Base-by-base conservation (phyloP, 768 basidiomycete genomes). In the Scleroderma bovista region DNA sequence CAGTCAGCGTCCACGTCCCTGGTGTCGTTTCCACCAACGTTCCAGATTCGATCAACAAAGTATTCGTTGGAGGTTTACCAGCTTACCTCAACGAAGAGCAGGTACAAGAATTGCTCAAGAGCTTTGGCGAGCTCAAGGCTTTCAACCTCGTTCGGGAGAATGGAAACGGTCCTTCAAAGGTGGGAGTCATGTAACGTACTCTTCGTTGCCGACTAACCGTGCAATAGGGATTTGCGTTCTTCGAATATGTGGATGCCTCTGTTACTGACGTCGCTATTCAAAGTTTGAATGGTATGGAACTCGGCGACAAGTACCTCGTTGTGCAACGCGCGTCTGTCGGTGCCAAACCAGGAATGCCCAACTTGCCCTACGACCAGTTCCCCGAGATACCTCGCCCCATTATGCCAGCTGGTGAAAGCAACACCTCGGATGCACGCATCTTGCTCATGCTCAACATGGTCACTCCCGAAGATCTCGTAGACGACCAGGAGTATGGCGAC, bases 381-480 rank as follows among this genome's bases (percentile, higher is more conserved):
- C 84, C 86, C 32, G 86, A 86, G 65, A 86, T 92, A 38, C 90
- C 90, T 41, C 79, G 86, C 37, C 90, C 90, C 12, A 91, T 92
- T 64, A 83, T 93, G 80, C 90, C 90, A 49, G 88, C 88, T 8
- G 85, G 85, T 47, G 87, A 88, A 61, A 72, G 71, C 46, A 74
- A 76, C 48, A 72, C 69, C 33, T 57, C 69, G 11, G 80, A 86
- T 47, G 79, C 91, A 23, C 83, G 91, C 33, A 93, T 96, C 62
- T 78, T 99, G 59, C 86, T 98, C 65, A 88, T 99, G 86, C 72
- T 99, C 61, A 99, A 98, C 78, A 99, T 99, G 96, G 93, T 99
- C 56, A 89, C 88, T 0, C 66, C 89, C 1, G 96, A 99, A 40
- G 96, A 99, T 61, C 79, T 99, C 42, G 67, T 78, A 16, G 84